These are phyloP conservation scores for Cryphonectria parasitica DNA, from an alignment of 2,329 filamentous ascomycete species.

Conservation along the genomic window DNA sequence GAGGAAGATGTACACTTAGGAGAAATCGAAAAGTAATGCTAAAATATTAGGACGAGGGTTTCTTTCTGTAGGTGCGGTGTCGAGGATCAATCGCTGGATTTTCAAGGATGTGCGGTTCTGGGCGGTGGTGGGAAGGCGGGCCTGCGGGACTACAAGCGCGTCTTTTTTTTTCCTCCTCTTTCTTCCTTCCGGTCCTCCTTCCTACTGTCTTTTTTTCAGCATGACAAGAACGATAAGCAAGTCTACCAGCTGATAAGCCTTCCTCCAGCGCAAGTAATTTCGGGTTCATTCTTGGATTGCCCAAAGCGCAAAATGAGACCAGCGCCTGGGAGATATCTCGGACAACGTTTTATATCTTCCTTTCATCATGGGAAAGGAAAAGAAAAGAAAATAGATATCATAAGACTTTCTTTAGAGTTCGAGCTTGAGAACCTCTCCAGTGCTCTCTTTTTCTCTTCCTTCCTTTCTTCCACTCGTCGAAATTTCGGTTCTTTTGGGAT, in stretches of 20 bases:
- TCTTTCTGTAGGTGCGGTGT: slow-evolving; percentile 1
- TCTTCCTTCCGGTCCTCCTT: neutral
- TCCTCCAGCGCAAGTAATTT: neutral
- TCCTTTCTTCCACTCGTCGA: neutral
- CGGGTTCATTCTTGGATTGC: neutral
- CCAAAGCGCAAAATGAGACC: neutral
- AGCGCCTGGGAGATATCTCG: neutral
- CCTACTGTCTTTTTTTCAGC: neutral
- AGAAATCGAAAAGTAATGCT: slow-evolving; percentile 4
- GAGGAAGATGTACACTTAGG: slow-evolving; percentile 3
- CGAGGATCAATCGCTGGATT: slow-evolving; percentile 11
- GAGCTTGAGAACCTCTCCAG: neutral
- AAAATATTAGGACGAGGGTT: neutral
- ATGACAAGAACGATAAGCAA: slow-evolving; percentile 5
- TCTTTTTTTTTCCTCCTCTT: slow-evolving; percentile 18
- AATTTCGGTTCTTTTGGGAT: neutral
- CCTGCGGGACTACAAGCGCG: slow-evolving; percentile 20
- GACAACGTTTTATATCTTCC: neutral
- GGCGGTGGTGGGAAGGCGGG: slow-evolving; percentile 10
- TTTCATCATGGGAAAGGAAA: too few species aligned
- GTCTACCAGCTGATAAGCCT: neutral
- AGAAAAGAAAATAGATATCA: neutral
- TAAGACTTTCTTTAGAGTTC: neutral
- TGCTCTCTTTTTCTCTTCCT: neutral
- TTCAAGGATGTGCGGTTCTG: slow-evolving; percentile 19